Conservation (phyloP, 2,329 filamentous ascomycete species). For the Rutstroemia sp. region DNA sequence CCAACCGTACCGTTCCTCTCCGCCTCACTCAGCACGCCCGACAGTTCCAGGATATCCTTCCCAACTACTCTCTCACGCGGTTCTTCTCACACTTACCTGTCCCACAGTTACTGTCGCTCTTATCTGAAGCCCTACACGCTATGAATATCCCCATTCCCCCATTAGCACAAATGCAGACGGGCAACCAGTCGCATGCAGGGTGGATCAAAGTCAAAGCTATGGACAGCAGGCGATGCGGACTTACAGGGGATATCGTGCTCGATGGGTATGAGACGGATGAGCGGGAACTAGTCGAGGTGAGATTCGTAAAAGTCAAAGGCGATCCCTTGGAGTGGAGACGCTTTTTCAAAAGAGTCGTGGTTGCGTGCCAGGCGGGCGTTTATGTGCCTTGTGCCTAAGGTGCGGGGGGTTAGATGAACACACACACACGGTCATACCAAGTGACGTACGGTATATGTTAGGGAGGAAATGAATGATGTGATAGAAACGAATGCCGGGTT, state of each 20-base stretch:
- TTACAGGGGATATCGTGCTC: conserved; percentile 70
- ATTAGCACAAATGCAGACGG: conserved; percentile 34
- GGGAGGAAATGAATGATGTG: not conserved
- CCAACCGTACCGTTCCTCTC: conserved; percentile 69
- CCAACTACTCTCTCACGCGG: conserved; percentile 76
- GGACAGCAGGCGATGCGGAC: conserved; percentile 62
- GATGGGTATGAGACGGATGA: conserved; percentile 53
- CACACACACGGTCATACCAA: not conserved
- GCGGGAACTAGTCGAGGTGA: conserved; percentile 67
- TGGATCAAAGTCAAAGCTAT: conserved; percentile 67
- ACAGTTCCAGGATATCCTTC: conserved; percentile 85
- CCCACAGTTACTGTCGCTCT: conserved; percentile 67
- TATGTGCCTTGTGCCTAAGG: conserved; percentile 43
- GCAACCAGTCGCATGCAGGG: conserved; percentile 46
- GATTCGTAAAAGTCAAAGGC: conserved; percentile 90
- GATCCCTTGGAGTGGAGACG: conserved; percentile 94
- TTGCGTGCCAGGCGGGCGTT: conserved; percentile 80
- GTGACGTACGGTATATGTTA: not conserved
- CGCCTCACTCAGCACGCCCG: conserved; percentile 84
- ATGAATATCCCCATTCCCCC: conserved; percentile 67
- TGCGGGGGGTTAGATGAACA: not conserved
- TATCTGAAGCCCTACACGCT: conserved; percentile 74
- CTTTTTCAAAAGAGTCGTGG: conserved; percentile 92
- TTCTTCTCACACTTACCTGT: conserved; percentile 83
- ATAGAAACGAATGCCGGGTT: too few species aligned